Conservation (phyloP, 2,329 filamentous ascomycete genomes). For the Aureobasidium sp. region DNA sequence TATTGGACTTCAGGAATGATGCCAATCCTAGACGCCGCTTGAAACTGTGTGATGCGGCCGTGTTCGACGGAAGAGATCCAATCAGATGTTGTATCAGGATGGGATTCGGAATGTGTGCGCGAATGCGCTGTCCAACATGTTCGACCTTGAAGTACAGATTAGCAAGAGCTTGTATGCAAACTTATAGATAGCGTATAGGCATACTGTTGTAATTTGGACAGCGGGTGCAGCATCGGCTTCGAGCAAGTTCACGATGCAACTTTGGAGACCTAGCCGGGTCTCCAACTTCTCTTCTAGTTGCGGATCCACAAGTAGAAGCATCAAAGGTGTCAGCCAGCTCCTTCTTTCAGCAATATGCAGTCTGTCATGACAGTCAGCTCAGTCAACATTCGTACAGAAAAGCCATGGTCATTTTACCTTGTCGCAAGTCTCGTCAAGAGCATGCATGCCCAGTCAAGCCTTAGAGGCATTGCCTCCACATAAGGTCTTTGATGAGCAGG, state of each 20-base stretch:
- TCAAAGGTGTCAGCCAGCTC: conserved; percentile 31
- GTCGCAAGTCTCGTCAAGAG: neutral
- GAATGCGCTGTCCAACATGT: neutral
- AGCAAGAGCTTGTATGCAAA: conserved; percentile 14
- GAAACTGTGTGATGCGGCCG: conserved; percentile 47
- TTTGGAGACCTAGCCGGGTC: conserved; percentile 21
- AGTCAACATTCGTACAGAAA: neutral
- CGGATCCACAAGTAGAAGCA: conserved; percentile 25
- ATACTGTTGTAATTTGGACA: conserved; percentile 14
- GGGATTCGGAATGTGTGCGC: conserved; percentile 34
- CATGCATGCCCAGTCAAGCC: neutral
- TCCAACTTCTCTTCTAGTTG: conserved; percentile 20
- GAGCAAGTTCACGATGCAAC: conserved; percentile 25
- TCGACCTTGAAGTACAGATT: conserved; percentile 10
- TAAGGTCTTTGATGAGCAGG: conserved; percentile 12
- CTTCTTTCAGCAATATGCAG: conserved; percentile 36
- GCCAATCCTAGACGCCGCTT: conserved; percentile 57
- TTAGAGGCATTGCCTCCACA: neutral
- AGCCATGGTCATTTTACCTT: neutral
- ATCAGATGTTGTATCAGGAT: conserved; percentile 51
- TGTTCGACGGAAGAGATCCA: conserved; percentile 48
- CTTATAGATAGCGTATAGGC: neutral
- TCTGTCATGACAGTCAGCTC: neutral
- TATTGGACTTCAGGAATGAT: conserved; percentile 44
- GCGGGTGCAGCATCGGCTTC: conserved; percentile 20